These are phyloP conservation scores for Coemansia sp. DNA, from an alignment of 192 early-diverging fungal genomes.

Conservation along the genomic window DNA sequence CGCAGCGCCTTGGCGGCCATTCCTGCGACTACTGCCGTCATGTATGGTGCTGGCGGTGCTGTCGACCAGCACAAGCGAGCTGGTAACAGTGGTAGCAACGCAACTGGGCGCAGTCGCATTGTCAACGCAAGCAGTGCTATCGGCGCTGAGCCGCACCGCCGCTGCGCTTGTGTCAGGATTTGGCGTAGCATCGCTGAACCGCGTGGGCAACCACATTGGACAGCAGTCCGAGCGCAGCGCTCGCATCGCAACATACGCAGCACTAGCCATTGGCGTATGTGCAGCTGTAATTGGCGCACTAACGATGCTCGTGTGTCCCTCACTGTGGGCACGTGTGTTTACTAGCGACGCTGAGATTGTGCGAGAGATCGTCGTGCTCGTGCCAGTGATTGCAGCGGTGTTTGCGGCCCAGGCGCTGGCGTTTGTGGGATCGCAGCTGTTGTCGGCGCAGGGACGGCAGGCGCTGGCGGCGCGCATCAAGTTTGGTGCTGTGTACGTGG, in stretches of 20 bases:
- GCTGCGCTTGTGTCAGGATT: constrained; percentile 71
- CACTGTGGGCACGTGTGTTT: constrained; percentile 56
- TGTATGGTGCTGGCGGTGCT: constrained; percentile 35
- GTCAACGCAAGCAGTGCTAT: constrained; percentile 75
- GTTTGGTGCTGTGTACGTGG: constrained; percentile 47
- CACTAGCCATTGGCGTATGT: constrained; percentile 16
- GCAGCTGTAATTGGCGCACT: constrained; percentile 45
- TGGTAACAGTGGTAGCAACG: constrained; percentile 74
- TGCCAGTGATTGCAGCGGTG: constrained; percentile 26
- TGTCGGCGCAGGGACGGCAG: constrained; percentile 59
- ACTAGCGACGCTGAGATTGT: constrained; percentile 34
- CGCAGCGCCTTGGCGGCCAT: constrained; percentile 40
- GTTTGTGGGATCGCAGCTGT: constrained; percentile 59
- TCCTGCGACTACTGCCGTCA: constrained; percentile 29
- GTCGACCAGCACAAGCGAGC: constrained; percentile 60
- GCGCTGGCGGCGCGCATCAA: constrained; percentile 55
- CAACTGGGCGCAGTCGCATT: constrained; percentile 71
- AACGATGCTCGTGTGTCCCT: constrained; percentile 8
- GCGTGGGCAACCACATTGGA: constrained; percentile 78
- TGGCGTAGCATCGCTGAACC: constrained; percentile 76
- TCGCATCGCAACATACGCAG: constrained; percentile 30
- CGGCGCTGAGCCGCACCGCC: constrained; percentile 68
- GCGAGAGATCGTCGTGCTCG: not conserved
- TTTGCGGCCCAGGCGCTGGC: constrained; percentile 45
- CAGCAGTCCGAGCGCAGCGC: constrained; percentile 26